phyloP scores from a whole-genome alignment of 1,284 basidiomycete species.

The Puccinia hordei region DNA sequence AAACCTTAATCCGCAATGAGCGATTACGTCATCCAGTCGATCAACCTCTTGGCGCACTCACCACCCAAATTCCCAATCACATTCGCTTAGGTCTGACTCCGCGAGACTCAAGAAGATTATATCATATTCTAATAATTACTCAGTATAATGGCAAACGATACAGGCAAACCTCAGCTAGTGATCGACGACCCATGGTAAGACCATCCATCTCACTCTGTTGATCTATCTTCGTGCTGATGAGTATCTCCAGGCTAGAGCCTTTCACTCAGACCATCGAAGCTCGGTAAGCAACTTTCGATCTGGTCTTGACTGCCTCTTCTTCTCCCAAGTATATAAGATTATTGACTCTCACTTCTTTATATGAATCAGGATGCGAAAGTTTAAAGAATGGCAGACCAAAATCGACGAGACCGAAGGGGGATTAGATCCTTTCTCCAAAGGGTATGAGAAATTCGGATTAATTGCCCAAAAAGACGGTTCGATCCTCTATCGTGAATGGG shows the following conservation, averaged over 20 bases:
- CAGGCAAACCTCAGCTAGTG: constrained; percentile 39
- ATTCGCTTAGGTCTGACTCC: neutral
- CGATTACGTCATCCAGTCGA: constrained; percentile 7
- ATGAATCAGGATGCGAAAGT: constrained; percentile 38
- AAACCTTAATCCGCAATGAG: neutral
- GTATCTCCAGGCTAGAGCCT: constrained; percentile 40
- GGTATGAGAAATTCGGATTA: constrained; percentile 83
- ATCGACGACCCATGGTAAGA: constrained; percentile 47
- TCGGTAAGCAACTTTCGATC: constrained; percentile 27
- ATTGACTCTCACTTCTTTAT: neutral
- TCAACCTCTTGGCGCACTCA: neutral
- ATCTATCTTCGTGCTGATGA: neutral
- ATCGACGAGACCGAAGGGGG: constrained; percentile 62
- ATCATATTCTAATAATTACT: neutral
- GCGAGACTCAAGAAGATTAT: neutral
- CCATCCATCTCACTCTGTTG: neutral
- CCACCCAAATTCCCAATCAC: too few relatives aligned
- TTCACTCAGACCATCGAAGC: constrained; percentile 38
- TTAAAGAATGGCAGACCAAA: constrained; percentile 30
- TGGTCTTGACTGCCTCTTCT: neutral
- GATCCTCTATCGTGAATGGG: constrained; percentile 91
- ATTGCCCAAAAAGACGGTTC: constrained; percentile 71
- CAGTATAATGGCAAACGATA: neutral
- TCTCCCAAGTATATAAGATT: neutral
- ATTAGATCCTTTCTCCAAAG: constrained; percentile 82